phyloP scores from a whole-genome alignment of 2,329 filamentous ascomycete genomes.

The Didymellaceae sp. region DNA sequence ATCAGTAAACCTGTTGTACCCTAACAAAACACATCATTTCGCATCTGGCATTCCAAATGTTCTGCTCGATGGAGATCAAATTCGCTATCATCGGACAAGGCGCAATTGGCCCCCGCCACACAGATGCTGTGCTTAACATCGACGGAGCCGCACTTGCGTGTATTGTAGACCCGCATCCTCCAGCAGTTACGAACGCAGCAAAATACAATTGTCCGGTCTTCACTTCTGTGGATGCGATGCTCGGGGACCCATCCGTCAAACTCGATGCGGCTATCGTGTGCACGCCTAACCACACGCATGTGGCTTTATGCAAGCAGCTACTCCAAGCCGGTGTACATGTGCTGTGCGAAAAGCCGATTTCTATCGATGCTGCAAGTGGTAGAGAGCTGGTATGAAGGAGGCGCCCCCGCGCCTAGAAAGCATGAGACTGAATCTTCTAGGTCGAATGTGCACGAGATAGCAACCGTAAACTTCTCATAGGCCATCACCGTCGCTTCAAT shows the following conservation, averaged over 20 bases:
- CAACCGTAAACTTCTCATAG: not conserved
- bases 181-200: not conserved
- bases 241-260: not conserved
- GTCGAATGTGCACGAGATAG: not conserved
- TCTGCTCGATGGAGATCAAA: not conserved
- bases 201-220: constrained; percentile 1
- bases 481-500: constrained; percentile 5
- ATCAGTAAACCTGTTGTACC: no score
- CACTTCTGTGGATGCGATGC: not conserved
- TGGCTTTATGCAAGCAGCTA: not conserved
- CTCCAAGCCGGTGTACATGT: not conserved
- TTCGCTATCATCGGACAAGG: constrained; percentile 3
- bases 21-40: no score
- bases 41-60: no score
- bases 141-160: not conserved
- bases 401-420: not conserved
- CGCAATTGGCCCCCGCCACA: not conserved
- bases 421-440: no score
- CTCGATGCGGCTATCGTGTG: constrained; percentile 4
- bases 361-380: not conserved
- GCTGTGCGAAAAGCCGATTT: constrained; percentile 4
- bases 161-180: constrained; percentile 1
- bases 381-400: not conserved
- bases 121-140: not conserved
- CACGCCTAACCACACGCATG: constrained; percentile 1